Evolutionary conservation across 495 filamentous ascomycete species (phyloP).

Genomic region (Ascodesmis nigricans): DNA sequence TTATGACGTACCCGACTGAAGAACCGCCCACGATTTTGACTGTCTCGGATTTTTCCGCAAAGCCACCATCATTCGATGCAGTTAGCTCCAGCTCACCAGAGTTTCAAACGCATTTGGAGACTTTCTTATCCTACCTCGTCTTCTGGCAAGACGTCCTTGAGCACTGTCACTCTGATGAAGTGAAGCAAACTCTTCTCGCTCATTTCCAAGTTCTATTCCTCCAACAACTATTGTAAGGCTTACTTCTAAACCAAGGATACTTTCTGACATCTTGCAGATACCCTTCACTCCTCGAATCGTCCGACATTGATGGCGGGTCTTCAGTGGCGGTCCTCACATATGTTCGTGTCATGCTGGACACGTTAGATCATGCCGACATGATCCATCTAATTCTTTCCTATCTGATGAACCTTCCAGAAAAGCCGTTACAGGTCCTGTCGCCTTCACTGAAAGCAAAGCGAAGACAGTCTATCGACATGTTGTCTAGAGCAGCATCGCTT

Average conservation of each 20-base stretch:
- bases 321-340: slow-evolving; percentile 92
- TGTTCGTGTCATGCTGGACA: slow-evolving; percentile 70
- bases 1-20: slow-evolving; percentile 37
- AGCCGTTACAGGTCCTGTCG: slow-evolving; percentile 3
- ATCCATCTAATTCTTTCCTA: slow-evolving; percentile 87
- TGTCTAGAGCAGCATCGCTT: slow-evolving; percentile 50
- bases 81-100: slow-evolving; percentile 44
- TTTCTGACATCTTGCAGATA: slow-evolving; percentile 46
- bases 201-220: slow-evolving; percentile 95
- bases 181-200: slow-evolving; percentile 77
- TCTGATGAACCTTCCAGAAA: slow-evolving; percentile 53
- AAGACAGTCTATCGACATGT: slow-evolving; percentile 67
- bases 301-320: slow-evolving; percentile 86
- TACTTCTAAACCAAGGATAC: too few relatives aligned
- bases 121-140: slow-evolving; percentile 78
- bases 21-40: slow-evolving; percentile 61
- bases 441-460: slow-evolving; percentile 36
- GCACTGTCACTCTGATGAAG: slow-evolving; percentile 75
- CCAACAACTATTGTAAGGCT: slow-evolving; percentile 66
- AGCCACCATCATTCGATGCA: slow-evolving; percentile 39
- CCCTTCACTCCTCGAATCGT: slow-evolving; percentile 85
- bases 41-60: slow-evolving; percentile 59
- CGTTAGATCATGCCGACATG: slow-evolving; percentile 74
- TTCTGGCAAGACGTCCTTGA: slow-evolving; percentile 98
- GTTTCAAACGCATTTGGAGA: slow-evolving; percentile 62